Evolutionary conservation across 192 early-diverging fungal genomes (phyloP), one percentile per base, ranked within the genome.

Genomic region (Mortierella antarctica): DNA sequence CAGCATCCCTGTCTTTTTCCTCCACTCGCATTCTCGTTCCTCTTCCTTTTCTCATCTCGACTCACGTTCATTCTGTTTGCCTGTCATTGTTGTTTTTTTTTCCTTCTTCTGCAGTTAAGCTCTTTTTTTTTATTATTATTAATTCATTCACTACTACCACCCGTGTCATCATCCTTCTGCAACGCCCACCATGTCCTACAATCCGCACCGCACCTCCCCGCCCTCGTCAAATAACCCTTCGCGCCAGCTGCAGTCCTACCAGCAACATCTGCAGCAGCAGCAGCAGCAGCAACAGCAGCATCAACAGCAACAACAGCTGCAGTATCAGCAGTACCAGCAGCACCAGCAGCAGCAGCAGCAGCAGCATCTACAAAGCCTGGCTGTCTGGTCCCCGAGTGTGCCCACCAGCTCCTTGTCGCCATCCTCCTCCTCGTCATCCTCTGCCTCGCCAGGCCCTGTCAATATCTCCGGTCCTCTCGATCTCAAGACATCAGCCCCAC

Each of bases 271-370:
- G 17, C 63, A 67, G 45, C 71, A 65, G n/a, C 62, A 59, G 21
- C 73, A 73, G 15, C 71, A 65, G 12, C 71, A 65, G 44, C 58
- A 66, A 5, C 57, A 74, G 2, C 72, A 73, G 31, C 61, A 65
- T 0, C 73, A 74, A 31, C 64, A 74, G 23, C 64, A 67, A 23
- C 65, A 61, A 7, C 57, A 61, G 10, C 57, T 65, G n/a, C 66
- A 62, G 59, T 42, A 54, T 14, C 74, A 70, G 20, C 49, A 70
- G 5, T 61, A 70, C 15, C 74, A 76, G 23, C 66, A 76, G 14
- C 65, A 68, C 23, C 54, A 63, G 7, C 74, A 68, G 13, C 75
- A 71, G n/a, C 74, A 77, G n/a, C 62, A 70, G n/a, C 74, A 77
- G 11, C 20, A 68, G 7, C 66, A 75, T 7, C 21, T 68, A 7